Evolutionary conservation across 305 asterid genomes (phyloP).

Genomic region (Fraxinus greggii): DNA sequence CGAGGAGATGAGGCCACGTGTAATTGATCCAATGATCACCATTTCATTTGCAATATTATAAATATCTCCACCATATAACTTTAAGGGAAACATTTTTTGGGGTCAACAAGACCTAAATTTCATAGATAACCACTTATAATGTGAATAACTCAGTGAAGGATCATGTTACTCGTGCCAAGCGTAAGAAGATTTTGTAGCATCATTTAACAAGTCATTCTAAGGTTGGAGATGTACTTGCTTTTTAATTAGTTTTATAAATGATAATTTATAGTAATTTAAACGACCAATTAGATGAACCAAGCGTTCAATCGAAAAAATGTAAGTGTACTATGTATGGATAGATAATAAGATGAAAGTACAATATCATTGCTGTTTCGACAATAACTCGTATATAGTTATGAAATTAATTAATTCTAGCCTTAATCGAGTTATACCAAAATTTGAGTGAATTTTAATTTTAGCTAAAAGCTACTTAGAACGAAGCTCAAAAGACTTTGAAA

Average conservation of each 20-base stretch:
- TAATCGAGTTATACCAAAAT: not conserved
- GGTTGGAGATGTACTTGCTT: not conserved
- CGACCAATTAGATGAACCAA: too few species aligned
- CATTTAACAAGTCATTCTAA: not conserved
- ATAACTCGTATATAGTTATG: not conserved
- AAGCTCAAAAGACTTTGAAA: not conserved
- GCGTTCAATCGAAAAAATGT: too few species aligned
- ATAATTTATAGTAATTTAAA: not conserved
- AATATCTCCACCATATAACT: too few species aligned
- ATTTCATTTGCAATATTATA: too few species aligned
- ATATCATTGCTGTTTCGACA: too few species aligned
- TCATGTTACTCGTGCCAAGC: not conserved
- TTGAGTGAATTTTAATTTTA: not conserved
- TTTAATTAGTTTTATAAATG: not conserved
- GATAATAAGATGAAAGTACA: not conserved
- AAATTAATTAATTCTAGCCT: not conserved
- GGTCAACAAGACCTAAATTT: not conserved
- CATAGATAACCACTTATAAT: not conserved
- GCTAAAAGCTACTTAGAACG: not conserved
- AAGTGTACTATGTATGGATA: not conserved
- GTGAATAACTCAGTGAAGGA: not conserved
- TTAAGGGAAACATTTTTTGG: too few species aligned
- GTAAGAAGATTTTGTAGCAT: not conserved
- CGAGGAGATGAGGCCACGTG: too few species aligned
- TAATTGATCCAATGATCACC: too few species aligned